Evolutionary conservation across 768 basidiomycete genomes (phyloP), one percentile per base, ranked within the genome.

Genomic region (Sarcomyxa edulis): DNA sequence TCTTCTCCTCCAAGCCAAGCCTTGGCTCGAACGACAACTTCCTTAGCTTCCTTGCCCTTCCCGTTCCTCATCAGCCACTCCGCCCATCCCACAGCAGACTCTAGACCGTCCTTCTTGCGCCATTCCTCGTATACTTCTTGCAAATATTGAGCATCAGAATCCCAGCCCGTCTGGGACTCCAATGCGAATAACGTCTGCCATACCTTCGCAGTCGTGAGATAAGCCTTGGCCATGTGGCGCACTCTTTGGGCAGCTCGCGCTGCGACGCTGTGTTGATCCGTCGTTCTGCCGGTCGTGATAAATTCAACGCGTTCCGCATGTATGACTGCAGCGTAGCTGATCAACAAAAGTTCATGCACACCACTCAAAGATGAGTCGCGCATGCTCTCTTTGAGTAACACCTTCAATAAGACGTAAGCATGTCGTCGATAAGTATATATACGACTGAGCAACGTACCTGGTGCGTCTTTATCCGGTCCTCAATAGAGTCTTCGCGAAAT

Each of bases 261-360:
- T n/a, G n/a, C n/a, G n/a, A n/a, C n/a, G n/a, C n/a, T n/a, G n/a
- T n/a, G n/a, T n/a, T n/a, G n/a, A n/a, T n/a, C n/a, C n/a, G n/a
- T n/a, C n/a, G n/a, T n/a, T n/a, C n/a, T n/a, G n/a, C n/a, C n/a
- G n/a, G n/a, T n/a, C n/a, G n/a, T n/a, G n/a, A n/a, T n/a, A n/a
- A n/a, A n/a, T n/a, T n/a, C n/a, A n/a, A n/a, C n/a, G 31, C 48
- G 35, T 20, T 45, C 49, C 49, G 50, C 51, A 33, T 55, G 51
- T 44, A 62, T 41, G 26, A 54, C 53, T 18, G 61, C 54, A 35
- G 65, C 65, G 53, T 72, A 74, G 40, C 64, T 60, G 46, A 71
- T 53, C 45, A 78, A 60, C 32, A 78, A 54, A 37, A 49, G 56
- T 56, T 72, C 68, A 45, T 78, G 75, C 36, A 77, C 51, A 31